A percentile compares a stretch with the other conserved stretches of the same genome.
Conservation (phyloP, 495 filamentous ascomycete genomes). For the Paragyromitra xinjiangensis region DNA sequence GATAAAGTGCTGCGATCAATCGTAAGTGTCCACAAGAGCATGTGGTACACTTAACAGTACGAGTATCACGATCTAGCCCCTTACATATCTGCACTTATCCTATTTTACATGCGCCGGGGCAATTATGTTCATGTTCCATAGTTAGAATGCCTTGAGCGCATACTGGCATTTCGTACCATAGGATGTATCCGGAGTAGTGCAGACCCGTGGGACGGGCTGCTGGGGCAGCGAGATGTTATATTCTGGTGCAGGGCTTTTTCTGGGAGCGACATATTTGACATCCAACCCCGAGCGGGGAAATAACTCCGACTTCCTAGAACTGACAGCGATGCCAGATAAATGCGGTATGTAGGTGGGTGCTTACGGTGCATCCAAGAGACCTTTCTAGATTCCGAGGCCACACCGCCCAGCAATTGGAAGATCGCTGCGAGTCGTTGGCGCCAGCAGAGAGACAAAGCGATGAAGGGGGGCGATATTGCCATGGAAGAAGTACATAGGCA, state of each 20-base stretch:
- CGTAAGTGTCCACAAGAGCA: constrained; percentile 37
- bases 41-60: constrained; percentile 20
- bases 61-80: constrained; percentile 35
- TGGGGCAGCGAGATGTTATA: constrained; percentile 38
- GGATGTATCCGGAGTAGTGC: constrained; percentile 9
- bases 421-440: constrained; percentile 51
- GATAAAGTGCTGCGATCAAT: constrained; percentile 40
- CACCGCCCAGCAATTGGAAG: constrained; percentile 41
- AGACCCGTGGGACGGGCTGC: constrained; percentile 41
- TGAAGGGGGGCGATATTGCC: constrained; percentile 35
- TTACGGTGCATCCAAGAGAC: constrained; percentile 35
- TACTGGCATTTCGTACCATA: constrained; percentile 7
- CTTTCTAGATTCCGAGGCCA: constrained; percentile 45
- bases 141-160: constrained; percentile 17
- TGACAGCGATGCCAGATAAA: constrained; percentile 35
- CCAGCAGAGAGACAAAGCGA: constrained; percentile 46
- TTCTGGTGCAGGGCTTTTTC: constrained; percentile 25
- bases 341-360: constrained; percentile 16
- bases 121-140: constrained; percentile 12
- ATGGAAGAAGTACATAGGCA: constrained; percentile 35
- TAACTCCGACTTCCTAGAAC: constrained; percentile 30
- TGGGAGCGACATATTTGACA: constrained; percentile 22
- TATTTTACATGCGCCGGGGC: constrained; percentile 6
- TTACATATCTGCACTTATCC: constrained; percentile 39
- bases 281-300: constrained; percentile 38